Conservation (phyloP, 2,329 filamentous ascomycete species). For the Colletotrichum paranaense region DNA sequence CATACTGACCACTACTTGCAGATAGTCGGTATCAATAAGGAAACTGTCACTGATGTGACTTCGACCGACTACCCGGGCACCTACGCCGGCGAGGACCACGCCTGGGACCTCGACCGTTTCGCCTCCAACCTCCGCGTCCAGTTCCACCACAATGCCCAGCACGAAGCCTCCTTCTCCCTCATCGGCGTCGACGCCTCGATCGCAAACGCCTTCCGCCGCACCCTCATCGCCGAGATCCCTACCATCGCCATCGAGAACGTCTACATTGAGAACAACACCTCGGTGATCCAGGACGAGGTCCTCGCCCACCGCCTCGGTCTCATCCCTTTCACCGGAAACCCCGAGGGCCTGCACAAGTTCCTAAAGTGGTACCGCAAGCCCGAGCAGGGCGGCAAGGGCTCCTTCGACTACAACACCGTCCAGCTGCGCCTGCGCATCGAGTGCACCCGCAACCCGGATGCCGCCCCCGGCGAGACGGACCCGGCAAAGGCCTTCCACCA, state of each 20-base stretch:
- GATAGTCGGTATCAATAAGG: conserved; percentile 87
- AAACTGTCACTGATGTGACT: conserved; percentile 89
- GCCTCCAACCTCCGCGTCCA: conserved; percentile 75
- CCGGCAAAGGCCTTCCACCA: conserved; percentile 87
- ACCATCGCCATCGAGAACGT: conserved; percentile 94
- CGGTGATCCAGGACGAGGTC: conserved; percentile 97
- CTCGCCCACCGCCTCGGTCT: conserved; percentile 90
- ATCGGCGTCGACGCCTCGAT: conserved; percentile 92
- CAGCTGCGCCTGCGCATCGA: conserved; percentile 80
- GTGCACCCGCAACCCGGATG: conserved; percentile 83
- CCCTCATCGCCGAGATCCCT: conserved; percentile 93
- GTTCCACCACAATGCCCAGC: conserved; percentile 85
- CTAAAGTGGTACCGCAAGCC: conserved; percentile 86
- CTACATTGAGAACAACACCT: conserved; percentile 96
- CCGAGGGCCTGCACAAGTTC: conserved; percentile 79
- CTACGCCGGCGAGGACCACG: conserved; percentile 87
- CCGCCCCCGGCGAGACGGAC: conserved; percentile 79
- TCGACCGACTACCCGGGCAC: conserved; percentile 94
- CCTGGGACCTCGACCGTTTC: conserved; percentile 82
- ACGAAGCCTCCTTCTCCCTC: conserved; percentile 88
- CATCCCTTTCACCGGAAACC: conserved; percentile 85
- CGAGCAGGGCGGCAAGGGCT: conserved; percentile 68
- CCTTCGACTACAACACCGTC: conserved; percentile 88
- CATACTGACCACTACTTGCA: conserved; percentile 50
- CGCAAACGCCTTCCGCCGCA: conserved; percentile 97